A percentile compares a stretch with the other conserved stretches of the same genome.
Evolutionary conservation across 177 flowering plant species (phyloP).

Genomic region (Telopea speciosissima): DNA sequence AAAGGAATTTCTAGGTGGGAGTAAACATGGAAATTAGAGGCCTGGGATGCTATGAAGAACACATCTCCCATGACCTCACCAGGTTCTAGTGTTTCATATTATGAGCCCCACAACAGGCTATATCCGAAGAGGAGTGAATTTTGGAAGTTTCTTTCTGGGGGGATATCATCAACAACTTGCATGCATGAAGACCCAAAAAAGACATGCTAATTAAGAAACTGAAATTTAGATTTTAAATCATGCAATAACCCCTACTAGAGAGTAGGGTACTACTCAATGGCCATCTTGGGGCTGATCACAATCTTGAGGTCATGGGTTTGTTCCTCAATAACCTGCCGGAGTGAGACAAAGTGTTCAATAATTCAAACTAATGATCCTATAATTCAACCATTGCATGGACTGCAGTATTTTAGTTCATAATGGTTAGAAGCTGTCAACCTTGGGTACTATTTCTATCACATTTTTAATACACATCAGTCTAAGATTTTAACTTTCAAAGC

Average conservation of each 20-base stretch:
- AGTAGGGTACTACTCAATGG: no score
- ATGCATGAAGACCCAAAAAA: conserved; percentile 5
- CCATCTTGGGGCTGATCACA: no score
- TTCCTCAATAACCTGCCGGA: no score
- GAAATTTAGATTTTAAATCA: no score
- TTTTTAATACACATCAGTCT: neutral
- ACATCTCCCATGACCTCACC: no score
- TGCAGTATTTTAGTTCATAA: neutral
- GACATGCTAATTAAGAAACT: neutral
- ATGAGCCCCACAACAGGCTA: neutral
- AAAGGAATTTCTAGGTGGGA: conserved; percentile 11
- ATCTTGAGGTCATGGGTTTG: no score
- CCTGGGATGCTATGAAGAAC: no score
- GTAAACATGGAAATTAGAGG: no score
- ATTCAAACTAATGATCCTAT: neutral
- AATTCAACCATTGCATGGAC: neutral
- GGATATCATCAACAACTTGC: neutral
- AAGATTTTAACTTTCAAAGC: neutral
- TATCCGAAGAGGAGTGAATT: neutral
- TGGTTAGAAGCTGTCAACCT: neutral
- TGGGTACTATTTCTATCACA: neutral
- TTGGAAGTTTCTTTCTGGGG: conserved; percentile 15
- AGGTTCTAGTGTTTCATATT: no score
- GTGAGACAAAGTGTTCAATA: neutral
- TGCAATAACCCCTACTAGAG: no score